Conservation (phyloP, 2,329 filamentous ascomycete genomes). For the Metarhizium guizhouense region DNA sequence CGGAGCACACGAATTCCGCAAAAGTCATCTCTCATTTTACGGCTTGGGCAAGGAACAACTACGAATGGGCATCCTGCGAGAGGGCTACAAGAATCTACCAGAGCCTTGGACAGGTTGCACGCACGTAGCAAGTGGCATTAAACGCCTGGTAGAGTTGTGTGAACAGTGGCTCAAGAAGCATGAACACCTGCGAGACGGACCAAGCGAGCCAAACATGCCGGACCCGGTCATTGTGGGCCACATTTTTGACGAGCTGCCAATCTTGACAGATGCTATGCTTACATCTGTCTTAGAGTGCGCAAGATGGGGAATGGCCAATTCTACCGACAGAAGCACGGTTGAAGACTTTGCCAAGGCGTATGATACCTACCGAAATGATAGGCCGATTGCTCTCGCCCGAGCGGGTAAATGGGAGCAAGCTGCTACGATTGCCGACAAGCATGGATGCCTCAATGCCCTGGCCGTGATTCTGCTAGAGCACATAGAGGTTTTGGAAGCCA, state of each 20-base stretch:
- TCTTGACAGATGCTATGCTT: constrained; percentile 46
- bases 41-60: constrained; percentile 62
- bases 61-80: constrained; percentile 52
- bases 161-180: constrained; percentile 45
- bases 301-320: constrained; percentile 37
- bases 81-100: constrained; percentile 59
- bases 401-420: constrained; percentile 49
- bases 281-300: constrained; percentile 44
- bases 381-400: constrained; percentile 43
- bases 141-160: constrained; percentile 50
- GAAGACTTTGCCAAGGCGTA: constrained; percentile 41
- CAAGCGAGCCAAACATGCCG: constrained; percentile 23
- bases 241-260: constrained; percentile 39
- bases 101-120: constrained; percentile 79
- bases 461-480: constrained; percentile 48
- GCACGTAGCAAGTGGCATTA: constrained; percentile 52
- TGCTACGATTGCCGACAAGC: constrained; percentile 49
- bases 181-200: constrained; percentile 22
- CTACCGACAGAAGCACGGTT: constrained; percentile 27
- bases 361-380: constrained; percentile 39
- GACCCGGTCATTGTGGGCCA: constrained; percentile 32
- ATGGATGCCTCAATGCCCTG: constrained; percentile 44
- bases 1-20: constrained; percentile 62
- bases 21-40: constrained; percentile 60
- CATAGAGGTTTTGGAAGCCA: constrained; percentile 30